Evolutionary conservation across 257 asterid genomes (phyloP), one percentile per base, ranked within the genome.

Genomic region (Leonotis leonurus): DNA sequence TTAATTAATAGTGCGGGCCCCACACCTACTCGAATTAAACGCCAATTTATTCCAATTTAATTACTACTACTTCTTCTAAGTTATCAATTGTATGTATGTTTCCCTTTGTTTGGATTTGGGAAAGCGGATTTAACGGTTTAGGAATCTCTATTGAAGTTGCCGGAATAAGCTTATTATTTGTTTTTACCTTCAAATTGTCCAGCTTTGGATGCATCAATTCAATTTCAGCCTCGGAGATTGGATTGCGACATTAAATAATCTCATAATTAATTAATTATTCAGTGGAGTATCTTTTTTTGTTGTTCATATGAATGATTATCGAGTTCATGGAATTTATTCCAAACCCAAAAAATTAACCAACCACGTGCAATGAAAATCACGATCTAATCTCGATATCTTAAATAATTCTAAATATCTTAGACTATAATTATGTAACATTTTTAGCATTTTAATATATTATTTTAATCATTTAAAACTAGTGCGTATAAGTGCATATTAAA

Each of bases 1-100:
- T 64, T 56, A 45, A 58, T 63, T 14, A 49, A 41, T 21, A 21
- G 41, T 69, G 73, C 82, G 37, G 82, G 78, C 44, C 41, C 63
- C 70, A 64, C 75, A 54, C 24, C 70, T 59, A 64, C 70, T 64
- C 40, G 16, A 8, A 22, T 51, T 54, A 58, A 55, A 61, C 61
- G 64, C 53, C 61, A 48, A 44, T 48, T 56, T 33, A 56, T 17
- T 18, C 18, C 24, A 13, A 22, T 54, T 16, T 33, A 33, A 27
- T 3, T 27, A 8, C 7, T 3, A 16, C 24, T 4, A 4, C 5
- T 22, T 51, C 13, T 33, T 32, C 3, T 49, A 30, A 6, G 11
- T 27, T 60, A 43, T 27, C 26, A 44, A 41, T 7, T n/a, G n/a
- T n/a, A n/a, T 16, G 2, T 25, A 10, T 60, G 53, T 40, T 60